Percentiles rank a stretch among this genome's conserved stretches.
These are phyloP conservation scores for Blastobotrys attinorum DNA, from an alignment of 805 yeast species.

Conservation along the genomic window DNA sequence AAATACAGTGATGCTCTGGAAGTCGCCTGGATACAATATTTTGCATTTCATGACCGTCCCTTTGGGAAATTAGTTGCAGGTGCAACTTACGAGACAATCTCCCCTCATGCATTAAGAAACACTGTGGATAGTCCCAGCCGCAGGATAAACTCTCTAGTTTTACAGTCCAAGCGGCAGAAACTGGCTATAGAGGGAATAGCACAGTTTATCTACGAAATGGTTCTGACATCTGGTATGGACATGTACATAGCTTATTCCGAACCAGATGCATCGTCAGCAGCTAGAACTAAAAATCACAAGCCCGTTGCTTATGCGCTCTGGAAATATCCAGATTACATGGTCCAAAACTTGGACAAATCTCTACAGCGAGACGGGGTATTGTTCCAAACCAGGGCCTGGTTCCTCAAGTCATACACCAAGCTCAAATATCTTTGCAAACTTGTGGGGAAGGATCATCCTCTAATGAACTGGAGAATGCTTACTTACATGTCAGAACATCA, in stretches of 20 bases:
- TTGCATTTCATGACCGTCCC: background rate
- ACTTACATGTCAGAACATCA: background rate
- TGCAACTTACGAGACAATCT: background rate
- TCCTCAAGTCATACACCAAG: background rate
- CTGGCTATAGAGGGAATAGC: background rate
- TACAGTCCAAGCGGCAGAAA: background rate
- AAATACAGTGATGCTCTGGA: background rate
- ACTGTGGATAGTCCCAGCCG: background rate
- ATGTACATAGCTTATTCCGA: background rate
- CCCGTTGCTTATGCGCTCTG: constrained; percentile 9
- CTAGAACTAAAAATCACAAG: background rate
- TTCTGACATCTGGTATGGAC: background rate
- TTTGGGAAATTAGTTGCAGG: background rate
- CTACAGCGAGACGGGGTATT: constrained; percentile 2
- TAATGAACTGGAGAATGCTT: constrained; percentile 6
- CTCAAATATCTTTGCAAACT: background rate
- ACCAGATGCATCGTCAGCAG: background rate
- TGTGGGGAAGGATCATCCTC: constrained; percentile 7
- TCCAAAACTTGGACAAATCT: background rate
- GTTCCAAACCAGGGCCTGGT: background rate
- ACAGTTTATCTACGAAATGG: background rate
- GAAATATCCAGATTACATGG: constrained; percentile 7
- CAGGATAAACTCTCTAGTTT: background rate
- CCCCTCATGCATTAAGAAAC: background rate
- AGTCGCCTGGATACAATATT: too few species aligned